Percentiles rank a stretch among this genome's conserved stretches.
Evolutionary conservation across 345 rosid genomes (phyloP).

Genomic region (Populus pruinosa): DNA sequence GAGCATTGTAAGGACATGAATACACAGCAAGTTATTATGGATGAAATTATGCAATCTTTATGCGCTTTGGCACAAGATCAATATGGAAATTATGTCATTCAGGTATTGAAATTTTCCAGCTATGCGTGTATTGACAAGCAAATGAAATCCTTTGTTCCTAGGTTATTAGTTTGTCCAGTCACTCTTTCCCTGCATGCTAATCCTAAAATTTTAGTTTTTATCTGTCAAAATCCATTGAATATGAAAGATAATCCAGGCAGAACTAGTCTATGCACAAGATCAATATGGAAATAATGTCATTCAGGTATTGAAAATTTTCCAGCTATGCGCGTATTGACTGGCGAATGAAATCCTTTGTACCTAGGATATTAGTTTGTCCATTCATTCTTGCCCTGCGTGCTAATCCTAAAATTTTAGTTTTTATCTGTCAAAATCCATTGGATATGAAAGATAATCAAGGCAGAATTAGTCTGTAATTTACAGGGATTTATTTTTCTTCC

Average conservation of each 20-base stretch:
- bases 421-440: not conserved
- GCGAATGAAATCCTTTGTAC: not conserved
- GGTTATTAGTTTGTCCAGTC: not conserved
- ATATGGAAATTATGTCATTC: conserved; percentile 96
- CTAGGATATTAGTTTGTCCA: not conserved
- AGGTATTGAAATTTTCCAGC: conserved; percentile 38
- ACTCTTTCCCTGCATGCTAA: not conserved
- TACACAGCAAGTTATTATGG: conserved; percentile 75
- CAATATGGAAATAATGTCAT: no score
- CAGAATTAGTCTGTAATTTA: not conserved
- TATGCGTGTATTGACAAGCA: not conserved
- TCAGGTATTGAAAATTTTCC: not conserved
- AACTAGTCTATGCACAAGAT: not conserved
- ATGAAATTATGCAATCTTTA: conserved; percentile 75
- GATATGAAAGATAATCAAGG: not conserved
- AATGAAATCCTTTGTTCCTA: not conserved
- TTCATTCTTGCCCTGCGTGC: not conserved
- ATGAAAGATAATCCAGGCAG: not conserved
- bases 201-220: not conserved
- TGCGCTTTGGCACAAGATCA: conserved; percentile 84
- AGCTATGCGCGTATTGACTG: not conserved
- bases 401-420: not conserved
- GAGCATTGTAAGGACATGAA: conserved; percentile 67
- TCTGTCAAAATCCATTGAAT: not conserved
- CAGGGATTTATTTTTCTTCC: not conserved